Percentiles rank a stretch among this genome's conserved stretches.
Evolutionary conservation across 2,329 filamentous ascomycete genomes (phyloP).

Genomic region (Conoideocrella luteorostrata): DNA sequence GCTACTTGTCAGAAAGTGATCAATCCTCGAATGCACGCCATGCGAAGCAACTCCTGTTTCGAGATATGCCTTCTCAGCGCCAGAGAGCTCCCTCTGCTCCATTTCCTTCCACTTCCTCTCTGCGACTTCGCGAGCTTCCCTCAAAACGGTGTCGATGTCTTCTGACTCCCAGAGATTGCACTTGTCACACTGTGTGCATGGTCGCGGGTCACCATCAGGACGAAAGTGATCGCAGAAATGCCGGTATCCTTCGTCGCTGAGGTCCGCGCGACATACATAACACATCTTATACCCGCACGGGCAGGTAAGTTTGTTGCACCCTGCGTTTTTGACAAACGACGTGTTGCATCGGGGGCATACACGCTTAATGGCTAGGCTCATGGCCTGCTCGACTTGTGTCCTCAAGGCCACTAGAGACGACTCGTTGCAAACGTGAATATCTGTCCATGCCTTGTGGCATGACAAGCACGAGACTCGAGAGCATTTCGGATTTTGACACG

Average conservation of each 20-base stretch:
- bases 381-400: conserved; percentile 85
- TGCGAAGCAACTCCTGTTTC: conserved; percentile 42
- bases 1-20: conserved; percentile 25
- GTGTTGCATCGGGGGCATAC: conserved; percentile 89
- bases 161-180: conserved; percentile 77
- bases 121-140: conserved; percentile 62
- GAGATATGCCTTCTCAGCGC: conserved; percentile 49
- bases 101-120: conserved; percentile 64
- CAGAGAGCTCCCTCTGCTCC: conserved; percentile 52
- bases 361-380: conserved; percentile 89
- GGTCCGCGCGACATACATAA: conserved; percentile 83
- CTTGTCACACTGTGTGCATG: conserved; percentile 71
- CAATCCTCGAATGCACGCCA: conserved; percentile 21
- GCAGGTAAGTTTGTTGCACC: conserved; percentile 96
- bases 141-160: conserved; percentile 61
- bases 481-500: conserved; percentile 66
- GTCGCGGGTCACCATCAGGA: conserved; percentile 63
- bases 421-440: conserved; percentile 87
- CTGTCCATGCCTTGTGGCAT: conserved; percentile 76
- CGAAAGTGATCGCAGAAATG: conserved; percentile 98
- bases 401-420: conserved; percentile 74
- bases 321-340: conserved; percentile 85
- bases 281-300: conserved; percentile 98
- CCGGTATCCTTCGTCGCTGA: conserved; percentile 69
- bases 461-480: conserved; percentile 67